Evolutionary conservation across 2,329 filamentous ascomycete species (phyloP).

Genomic region (Aspergillus tubingensis): DNA sequence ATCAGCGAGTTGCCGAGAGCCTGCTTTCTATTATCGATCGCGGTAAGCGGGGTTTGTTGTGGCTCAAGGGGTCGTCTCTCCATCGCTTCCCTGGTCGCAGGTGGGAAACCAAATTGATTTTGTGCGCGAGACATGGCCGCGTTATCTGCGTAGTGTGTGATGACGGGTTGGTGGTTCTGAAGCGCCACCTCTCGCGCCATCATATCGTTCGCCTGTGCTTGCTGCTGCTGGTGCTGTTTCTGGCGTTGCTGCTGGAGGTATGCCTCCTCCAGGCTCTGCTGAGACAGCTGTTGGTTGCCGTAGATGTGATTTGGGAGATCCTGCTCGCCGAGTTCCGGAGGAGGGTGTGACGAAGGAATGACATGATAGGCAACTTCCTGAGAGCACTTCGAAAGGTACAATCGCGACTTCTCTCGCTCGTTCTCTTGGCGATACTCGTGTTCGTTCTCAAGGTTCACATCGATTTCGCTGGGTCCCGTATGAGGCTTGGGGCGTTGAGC

Average conservation of each 20-base stretch:
- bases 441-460: conserved; percentile 43
- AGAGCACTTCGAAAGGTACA: conserved; percentile 66
- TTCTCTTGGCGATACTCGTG: conserved; percentile 58
- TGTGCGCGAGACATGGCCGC: conserved; percentile 42
- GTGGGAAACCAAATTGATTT: conserved; percentile 46
- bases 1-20: conserved; percentile 42
- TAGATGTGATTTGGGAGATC: conserved; percentile 49
- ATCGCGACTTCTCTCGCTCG: conserved; percentile 63
- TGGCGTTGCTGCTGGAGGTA: conserved; percentile 60
- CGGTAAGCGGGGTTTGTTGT: conserved; percentile 54
- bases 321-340: conserved; percentile 52
- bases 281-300: conserved; percentile 53
- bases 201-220: conserved; percentile 41
- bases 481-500: conserved; percentile 50
- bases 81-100: conserved; percentile 41
- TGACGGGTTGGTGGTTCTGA: conserved; percentile 62
- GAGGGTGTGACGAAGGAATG: conserved; percentile 63
- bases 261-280: conserved; percentile 60
- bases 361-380: conserved; percentile 70
- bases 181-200: conserved; percentile 56
- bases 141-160: conserved; percentile 51
- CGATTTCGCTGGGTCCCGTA: conserved; percentile 55
- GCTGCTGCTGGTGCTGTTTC: conserved; percentile 34
- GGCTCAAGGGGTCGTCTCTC: conserved; percentile 44
- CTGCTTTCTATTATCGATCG: conserved; percentile 54